Evolutionary conservation across 805 yeast species (phyloP), one percentile per base, ranked within the genome.

Genomic region (Ogataea methylovora): DNA sequence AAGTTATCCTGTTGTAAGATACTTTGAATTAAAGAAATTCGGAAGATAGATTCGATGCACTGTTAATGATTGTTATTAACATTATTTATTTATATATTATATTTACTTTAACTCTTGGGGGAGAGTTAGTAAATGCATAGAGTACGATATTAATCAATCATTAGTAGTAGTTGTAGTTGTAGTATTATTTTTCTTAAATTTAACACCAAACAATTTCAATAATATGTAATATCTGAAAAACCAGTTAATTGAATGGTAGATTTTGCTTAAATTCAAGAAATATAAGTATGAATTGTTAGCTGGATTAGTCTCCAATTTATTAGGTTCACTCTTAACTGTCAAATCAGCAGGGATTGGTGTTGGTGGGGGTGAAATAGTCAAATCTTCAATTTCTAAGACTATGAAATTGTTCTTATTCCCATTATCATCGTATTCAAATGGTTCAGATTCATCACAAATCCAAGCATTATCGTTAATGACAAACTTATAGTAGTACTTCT

Each of bases 1-100:
- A 2, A 60, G 67, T 0, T 86, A 79, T 52, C 87, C 94, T 5
- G 48, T 63, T 0, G 53, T 73, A n/a, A 64, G 96, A 42, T 80
- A 73, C 48, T 44, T 63, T 28, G 95, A 86, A 52, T 55, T 83
- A 43, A 71, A 67, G 48, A 60, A 55, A 36, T 79, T 65, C 48
- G 76, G 77, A 4, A 55, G 44, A 39, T 54, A 36, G 16, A 12
- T 22, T 22, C 10, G 10, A 8, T 22, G 24, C 11, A 22, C 24
- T 22, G 8, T 8, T 22, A 22, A 11, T 8, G 24, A 11, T 8
- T 8, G 24, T 22, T 22, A 8, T 22, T 22, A 22, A 22, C 11
- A 8, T 22, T 8, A 8, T 22, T 22, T 22, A 22, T 22, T 11
- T 8, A 22, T 8, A 8, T 8, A 8, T 8, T 22, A 22, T 22